These are phyloP conservation scores for Elaeagnus macrophylla DNA, from an alignment of 306 rosid species.

Conservation along the genomic window DNA sequence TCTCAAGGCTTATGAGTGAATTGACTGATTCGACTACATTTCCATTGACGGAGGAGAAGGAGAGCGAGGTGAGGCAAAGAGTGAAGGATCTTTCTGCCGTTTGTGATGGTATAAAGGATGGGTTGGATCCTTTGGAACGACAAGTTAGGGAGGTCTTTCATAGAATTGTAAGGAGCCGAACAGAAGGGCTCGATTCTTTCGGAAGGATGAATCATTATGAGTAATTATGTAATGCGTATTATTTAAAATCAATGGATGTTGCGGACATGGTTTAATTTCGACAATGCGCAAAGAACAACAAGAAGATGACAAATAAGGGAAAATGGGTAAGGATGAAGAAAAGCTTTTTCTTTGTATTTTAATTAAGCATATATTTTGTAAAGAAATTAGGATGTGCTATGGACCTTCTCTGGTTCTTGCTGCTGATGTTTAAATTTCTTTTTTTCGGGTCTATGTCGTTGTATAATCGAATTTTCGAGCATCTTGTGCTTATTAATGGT, in stretches of 20 bases:
- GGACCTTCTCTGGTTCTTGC: constrained; percentile 23
- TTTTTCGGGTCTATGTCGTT: constrained; percentile 18
- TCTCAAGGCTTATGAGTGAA: constrained; percentile 54
- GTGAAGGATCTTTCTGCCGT: constrained; percentile 56
- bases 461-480: constrained; percentile 28
- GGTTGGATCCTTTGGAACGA: constrained; percentile 67
- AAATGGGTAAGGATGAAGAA: constrained; percentile 1
- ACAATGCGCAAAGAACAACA: constrained; percentile 15
- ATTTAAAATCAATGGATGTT: neutral
- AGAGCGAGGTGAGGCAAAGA: constrained; percentile 46
- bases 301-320: constrained; percentile 16
- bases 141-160: constrained; percentile 87
- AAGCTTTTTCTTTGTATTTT: constrained; percentile 30
- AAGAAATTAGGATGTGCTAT: constrained; percentile 30
- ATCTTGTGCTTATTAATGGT: constrained; percentile 27
- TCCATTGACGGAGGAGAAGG: constrained; percentile 66
- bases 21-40: constrained; percentile 58
- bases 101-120: constrained; percentile 43
- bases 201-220: constrained; percentile 33
- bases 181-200: constrained; percentile 62
- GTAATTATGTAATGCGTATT: neutral
- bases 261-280: constrained; percentile 11
- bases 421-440: constrained; percentile 14
- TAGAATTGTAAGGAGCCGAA: constrained; percentile 59
- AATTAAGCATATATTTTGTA: constrained; percentile 27